These are phyloP conservation scores for Trichocladium antarcticum DNA, from an alignment of 495 filamentous ascomycete species.

Conservation along the genomic window DNA sequence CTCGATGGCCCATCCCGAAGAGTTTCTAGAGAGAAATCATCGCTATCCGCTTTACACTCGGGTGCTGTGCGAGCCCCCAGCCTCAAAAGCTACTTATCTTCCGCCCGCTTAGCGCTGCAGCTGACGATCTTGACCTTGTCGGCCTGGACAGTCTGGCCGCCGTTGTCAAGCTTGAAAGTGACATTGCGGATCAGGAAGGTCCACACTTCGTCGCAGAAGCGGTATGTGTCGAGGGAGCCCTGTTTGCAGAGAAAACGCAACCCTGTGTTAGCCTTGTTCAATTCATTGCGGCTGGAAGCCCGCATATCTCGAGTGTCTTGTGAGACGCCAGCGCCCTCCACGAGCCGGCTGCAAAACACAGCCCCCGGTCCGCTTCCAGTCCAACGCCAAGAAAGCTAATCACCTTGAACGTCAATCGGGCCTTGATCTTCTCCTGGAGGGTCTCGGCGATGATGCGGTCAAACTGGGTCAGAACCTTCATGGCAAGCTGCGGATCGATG, in stretches of 20 bases:
- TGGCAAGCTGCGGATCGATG: conserved; percentile 95
- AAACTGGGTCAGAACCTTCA: conserved; percentile 92
- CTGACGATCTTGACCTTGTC: conserved; percentile 97
- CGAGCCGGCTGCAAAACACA: neutral
- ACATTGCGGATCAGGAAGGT: conserved; percentile 98
- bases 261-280: neutral
- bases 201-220: conserved; percentile 99
- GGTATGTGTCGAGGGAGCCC: conserved; percentile 97
- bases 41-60: neutral
- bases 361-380: neutral
- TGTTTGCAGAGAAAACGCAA: conserved; percentile 26
- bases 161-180: conserved; percentile 89
- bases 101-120: conserved; percentile 79
- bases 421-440: conserved; percentile 79
- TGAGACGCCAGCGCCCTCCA: neutral
- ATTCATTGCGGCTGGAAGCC: neutral
- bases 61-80: neutral
- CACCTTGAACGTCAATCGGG: conserved; percentile 93
- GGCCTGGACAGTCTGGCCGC: conserved; percentile 40
- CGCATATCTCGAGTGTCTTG: neutral
- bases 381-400: conserved; percentile 4
- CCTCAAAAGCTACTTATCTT: conserved; percentile 41
- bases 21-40: neutral
- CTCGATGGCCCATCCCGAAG: neutral
- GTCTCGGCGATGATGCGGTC: conserved; percentile 82